Percentiles rank a stretch among this genome's conserved stretches.
phyloP scores from a whole-genome alignment of 2,329 filamentous ascomycete genomes.

The Pseudogymnoascus sp. region DNA sequence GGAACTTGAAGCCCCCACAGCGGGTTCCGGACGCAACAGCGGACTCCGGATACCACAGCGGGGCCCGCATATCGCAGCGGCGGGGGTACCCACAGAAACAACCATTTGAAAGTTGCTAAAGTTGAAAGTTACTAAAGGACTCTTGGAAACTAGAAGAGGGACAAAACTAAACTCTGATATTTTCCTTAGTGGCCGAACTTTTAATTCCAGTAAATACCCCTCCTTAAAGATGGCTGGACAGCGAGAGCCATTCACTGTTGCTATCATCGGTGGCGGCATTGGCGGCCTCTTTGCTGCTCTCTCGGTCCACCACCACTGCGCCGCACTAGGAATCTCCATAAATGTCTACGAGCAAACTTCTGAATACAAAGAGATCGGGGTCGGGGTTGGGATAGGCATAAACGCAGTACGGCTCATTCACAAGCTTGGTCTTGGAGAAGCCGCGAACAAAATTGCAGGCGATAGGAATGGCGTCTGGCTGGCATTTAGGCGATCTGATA shows the following conservation, averaged over 20 bases:
- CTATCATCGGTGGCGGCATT: constrained; percentile 5
- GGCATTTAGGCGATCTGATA: constrained; percentile 29
- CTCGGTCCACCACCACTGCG: background rate
- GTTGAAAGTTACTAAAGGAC: too few relatives aligned
- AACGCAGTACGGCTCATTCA: constrained; percentile 7
- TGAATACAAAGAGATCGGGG: constrained; percentile 10
- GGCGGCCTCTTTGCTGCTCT: background rate
- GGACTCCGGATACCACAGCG: too few relatives aligned
- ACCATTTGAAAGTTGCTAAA: too few relatives aligned
- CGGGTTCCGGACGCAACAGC: too few relatives aligned
- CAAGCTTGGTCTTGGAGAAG: constrained; percentile 27
- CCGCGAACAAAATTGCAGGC: constrained; percentile 25
- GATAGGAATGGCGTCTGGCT: constrained; percentile 27
- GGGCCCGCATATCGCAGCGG: too few relatives aligned
- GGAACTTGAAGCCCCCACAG: too few relatives aligned
- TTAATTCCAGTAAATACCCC: too few relatives aligned
- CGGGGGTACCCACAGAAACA: constrained; percentile 5
- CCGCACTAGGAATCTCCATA: background rate
- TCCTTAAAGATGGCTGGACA: too few relatives aligned
- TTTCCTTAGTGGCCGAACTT: too few relatives aligned
- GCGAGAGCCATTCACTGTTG: background rate
- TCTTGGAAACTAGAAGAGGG: too few relatives aligned
- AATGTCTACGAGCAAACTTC: constrained; percentile 11
- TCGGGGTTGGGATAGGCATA: constrained; percentile 8
- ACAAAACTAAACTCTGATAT: too few relatives aligned